A percentile compares a stretch with the other conserved stretches of the same genome.
Conservation (phyloP, 345 rosid species). For the Rhodamnia argentea region DNA sequence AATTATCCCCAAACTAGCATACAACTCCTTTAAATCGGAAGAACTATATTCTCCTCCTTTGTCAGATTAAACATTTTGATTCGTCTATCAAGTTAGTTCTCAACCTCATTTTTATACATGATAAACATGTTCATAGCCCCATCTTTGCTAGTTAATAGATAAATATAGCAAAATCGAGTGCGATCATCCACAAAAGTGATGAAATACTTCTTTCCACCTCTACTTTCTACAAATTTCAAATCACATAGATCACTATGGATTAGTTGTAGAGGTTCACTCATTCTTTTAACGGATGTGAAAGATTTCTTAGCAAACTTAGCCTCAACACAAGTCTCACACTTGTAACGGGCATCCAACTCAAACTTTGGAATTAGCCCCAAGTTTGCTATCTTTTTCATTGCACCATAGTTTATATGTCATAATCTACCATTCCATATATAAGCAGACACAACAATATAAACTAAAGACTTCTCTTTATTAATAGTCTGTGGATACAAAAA, state of each 20-base stretch:
- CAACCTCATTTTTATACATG: too few species aligned
- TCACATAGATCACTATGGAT: background rate
- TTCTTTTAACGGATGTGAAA: background rate
- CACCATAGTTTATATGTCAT: background rate
- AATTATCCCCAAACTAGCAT: too few species aligned
- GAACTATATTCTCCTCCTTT: too few species aligned
- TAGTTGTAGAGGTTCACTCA: background rate
- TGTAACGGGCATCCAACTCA: background rate
- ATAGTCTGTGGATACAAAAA: background rate
- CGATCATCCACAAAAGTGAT: too few species aligned
- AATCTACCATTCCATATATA: background rate
- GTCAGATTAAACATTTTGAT: too few species aligned
- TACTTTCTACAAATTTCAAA: background rate
- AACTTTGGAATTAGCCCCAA: background rate
- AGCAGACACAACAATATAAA: background rate
- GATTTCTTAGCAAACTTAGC: background rate
- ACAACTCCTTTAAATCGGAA: too few species aligned
- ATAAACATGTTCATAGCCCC: too few species aligned
- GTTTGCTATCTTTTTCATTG: background rate
- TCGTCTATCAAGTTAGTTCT: too few species aligned
- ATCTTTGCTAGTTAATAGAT: too few species aligned
- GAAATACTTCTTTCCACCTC: too few species aligned
- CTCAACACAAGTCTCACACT: background rate
- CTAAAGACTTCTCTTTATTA: background rate
- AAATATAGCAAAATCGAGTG: too few species aligned